Evolutionary conservation across 345 rosid genomes (phyloP), one percentile per base, ranked within the genome.

Genomic region (Excoecaria agallocha): DNA sequence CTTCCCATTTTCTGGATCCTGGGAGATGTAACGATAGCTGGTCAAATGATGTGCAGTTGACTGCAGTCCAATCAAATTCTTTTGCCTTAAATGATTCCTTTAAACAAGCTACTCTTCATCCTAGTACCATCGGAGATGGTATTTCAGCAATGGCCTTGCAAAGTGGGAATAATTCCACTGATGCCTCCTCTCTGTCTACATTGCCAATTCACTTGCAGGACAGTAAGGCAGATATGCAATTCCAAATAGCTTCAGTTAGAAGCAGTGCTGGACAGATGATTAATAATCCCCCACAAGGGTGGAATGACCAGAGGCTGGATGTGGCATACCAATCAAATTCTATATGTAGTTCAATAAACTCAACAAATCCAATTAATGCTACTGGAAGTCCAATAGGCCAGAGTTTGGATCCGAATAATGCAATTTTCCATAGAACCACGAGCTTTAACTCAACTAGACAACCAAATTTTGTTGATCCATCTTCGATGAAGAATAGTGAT

Each of bases 41-140:
- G 93, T 76, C 89, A 60, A 83, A 77, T 50, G 73, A 85, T 71
- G 85, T 79, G 65, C 87, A 81, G 72, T 84, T 86, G 5, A 80
- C 88, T 1, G 70, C 59, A 37, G 71, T 76, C 65, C 82, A 78
- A 20, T 72, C 87, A 43, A 77, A 69, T 79, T 82, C 81, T 60
- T 76, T 78, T 48, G 24, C 68, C n/a, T 38, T 74, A 46, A 63
- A 41, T 69, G 81, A 69, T 16, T 61, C 64, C 49, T 74, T 79
- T 60, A 79, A 75, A 59, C 82, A 72, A 76, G 16, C 78, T 55
- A 46, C 73, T 66, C 81, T 72, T 52, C 82, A 71, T 77, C 75
- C 86, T 20, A 72, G 75, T 64, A 66, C 77, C 56, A 49, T 79
- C 72, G 70, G 84, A 64, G 85, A 83, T 2, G 13, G 74, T 64